Conservation (phyloP, 805 yeast genomes). For the Teunomyces kruisii region DNA sequence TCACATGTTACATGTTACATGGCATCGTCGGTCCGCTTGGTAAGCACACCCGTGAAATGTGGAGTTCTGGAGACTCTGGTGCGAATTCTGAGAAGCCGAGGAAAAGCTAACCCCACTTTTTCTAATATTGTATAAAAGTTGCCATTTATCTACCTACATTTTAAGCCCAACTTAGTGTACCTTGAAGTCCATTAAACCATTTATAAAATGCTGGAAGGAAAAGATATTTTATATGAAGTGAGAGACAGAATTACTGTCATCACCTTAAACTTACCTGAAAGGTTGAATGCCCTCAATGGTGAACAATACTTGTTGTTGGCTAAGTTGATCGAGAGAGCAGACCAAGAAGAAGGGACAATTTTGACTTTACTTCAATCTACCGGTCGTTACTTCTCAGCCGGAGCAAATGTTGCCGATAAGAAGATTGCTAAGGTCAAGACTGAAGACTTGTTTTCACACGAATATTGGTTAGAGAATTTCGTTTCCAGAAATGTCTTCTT, state of each 20-base stretch:
- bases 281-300: conserved; percentile 65
- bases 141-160: not conserved
- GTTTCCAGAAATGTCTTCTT: conserved; percentile 71
- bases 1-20: not conserved
- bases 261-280: conserved; percentile 60
- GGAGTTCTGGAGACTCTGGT: not conserved
- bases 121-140: not conserved
- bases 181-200: not conserved
- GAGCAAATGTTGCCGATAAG: conserved; percentile 65
- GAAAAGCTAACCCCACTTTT: not conserved
- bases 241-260: conserved; percentile 57
- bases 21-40: no score
- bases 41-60: no score
- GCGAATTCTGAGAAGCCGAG: not conserved
- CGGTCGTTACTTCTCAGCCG: conserved; percentile 80
- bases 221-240: conserved; percentile 41
- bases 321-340: conserved; percentile 58
- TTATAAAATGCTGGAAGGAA: conserved; percentile 13
- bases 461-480: conserved; percentile 55
- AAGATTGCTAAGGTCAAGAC: conserved; percentile 29
- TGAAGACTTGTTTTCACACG: conserved; percentile 33
- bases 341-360: conserved; percentile 56
- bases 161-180: not conserved
- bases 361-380: conserved; percentile 68
- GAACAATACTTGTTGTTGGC: conserved; percentile 64